phyloP scores from a whole-genome alignment of 1,284 basidiomycete genomes.

The Earliella scabrosa region DNA sequence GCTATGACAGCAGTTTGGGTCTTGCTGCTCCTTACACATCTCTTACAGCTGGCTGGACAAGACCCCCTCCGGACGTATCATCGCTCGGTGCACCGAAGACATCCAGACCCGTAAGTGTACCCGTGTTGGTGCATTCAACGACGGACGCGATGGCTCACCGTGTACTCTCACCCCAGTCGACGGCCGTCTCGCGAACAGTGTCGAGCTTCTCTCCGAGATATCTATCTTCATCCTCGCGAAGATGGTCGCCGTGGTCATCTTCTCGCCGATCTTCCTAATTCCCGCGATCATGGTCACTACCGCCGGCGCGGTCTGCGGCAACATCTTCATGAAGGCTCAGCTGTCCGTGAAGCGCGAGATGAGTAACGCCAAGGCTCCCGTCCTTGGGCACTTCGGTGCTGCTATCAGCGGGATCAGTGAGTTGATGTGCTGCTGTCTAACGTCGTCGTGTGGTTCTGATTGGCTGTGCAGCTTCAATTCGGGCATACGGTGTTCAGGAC shows the following conservation, averaged over 20 bases:
- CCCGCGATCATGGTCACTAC: slow-evolving; percentile 45
- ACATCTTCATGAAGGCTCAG: slow-evolving; percentile 70
- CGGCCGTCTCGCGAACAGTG: background rate
- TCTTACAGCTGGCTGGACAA: slow-evolving; percentile 53
- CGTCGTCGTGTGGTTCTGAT: background rate
- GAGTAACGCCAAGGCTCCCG: slow-evolving; percentile 67
- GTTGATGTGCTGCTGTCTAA: too few relatives aligned
- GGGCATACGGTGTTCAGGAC: slow-evolving; percentile 57
- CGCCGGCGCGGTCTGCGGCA: slow-evolving; percentile 47
- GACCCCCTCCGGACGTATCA: slow-evolving; percentile 61
- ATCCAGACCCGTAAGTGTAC: slow-evolving; percentile 43
- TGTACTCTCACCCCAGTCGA: too few relatives aligned
- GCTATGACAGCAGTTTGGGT: slow-evolving; percentile 19
- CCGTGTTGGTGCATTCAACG: background rate
- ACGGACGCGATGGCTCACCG: background rate
- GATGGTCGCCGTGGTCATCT: slow-evolving; percentile 43
- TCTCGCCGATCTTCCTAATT: slow-evolving; percentile 47
- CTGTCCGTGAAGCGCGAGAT: slow-evolving; percentile 76
- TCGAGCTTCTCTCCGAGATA: slow-evolving; percentile 31
- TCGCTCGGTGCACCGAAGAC: slow-evolving; percentile 63
- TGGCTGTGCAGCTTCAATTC: slow-evolving; percentile 59
- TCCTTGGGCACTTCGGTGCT: slow-evolving; percentile 72
- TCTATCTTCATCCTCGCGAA: slow-evolving; percentile 41
- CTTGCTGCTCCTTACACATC: slow-evolving; percentile 6
- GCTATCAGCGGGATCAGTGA: slow-evolving; percentile 67